Evolutionary conservation across 2,329 filamentous ascomycete genomes (phyloP).

Genomic region (Gliomastix tumulicola): DNA sequence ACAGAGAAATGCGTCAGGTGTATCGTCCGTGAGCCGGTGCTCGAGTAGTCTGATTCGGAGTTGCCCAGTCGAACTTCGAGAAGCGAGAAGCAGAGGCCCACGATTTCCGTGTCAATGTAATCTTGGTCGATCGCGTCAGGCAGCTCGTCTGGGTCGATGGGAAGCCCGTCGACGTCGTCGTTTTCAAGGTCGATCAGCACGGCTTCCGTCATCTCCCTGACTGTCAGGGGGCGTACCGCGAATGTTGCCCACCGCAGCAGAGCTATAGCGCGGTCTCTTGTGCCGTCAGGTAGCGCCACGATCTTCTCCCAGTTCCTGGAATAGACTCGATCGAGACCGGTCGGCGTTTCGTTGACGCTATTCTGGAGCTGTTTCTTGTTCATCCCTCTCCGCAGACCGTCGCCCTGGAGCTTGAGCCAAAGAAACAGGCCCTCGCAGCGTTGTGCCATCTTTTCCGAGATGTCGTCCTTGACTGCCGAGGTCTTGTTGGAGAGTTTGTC

Average conservation of each 20-base stretch:
- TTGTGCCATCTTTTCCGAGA: constrained; percentile 15
- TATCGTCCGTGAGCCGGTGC: constrained; percentile 1
- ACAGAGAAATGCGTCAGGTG: constrained; percentile 12
- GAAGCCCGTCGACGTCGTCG: constrained; percentile 8
- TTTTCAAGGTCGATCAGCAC: constrained; percentile 10
- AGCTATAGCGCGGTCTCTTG: constrained; percentile 10
- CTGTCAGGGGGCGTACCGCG: constrained; percentile 8
- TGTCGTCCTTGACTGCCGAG: constrained; percentile 2
- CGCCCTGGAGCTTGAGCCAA: constrained; percentile 20
- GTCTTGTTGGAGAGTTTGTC: constrained; percentile 17
- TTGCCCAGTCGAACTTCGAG: constrained; percentile 12
- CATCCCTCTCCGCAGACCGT: constrained; percentile 13
- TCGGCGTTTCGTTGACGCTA: constrained; percentile 15
- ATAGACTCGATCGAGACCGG: constrained; percentile 18
- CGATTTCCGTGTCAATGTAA: constrained; percentile 18
- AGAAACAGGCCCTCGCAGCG: constrained; percentile 24
- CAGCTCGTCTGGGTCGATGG: too few relatives aligned
- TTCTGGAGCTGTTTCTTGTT: constrained; percentile 17
- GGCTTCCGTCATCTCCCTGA: constrained; percentile 15
- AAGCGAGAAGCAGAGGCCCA: constrained; percentile 17
- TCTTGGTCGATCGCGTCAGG: constrained; percentile 18
- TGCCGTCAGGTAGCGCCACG: background rate
- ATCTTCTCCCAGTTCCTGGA: constrained; percentile 20
- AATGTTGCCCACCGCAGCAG: constrained; percentile 22
- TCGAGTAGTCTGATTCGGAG: accelerated